Conservation (phyloP, 2,329 filamentous ascomycete genomes). For the Alternaria triticimaculans region DNA sequence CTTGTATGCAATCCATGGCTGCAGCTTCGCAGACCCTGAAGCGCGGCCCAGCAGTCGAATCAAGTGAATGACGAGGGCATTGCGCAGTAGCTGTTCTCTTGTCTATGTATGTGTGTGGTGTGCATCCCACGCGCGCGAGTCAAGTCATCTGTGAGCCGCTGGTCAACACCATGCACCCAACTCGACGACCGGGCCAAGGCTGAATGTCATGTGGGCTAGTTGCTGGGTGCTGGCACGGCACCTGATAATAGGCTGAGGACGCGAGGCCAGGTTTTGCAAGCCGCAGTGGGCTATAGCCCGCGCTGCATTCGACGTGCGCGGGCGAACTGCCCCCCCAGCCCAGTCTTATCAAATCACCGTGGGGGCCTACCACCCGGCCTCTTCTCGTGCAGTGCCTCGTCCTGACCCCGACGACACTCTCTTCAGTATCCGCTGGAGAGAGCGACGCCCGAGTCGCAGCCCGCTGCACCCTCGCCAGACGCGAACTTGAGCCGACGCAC, state of each 20-base stretch:
- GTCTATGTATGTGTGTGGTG: not conserved
- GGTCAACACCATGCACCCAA: not conserved
- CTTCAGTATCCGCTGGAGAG: constrained; percentile 8
- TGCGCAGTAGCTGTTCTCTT: not conserved
- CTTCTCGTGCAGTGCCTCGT: constrained; percentile 16
- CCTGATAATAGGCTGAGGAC: constrained; percentile 7
- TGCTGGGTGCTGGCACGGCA: not conserved
- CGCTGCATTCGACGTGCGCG: constrained; percentile 11
- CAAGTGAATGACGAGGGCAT: not conserved
- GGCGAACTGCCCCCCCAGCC: constrained; percentile 6
- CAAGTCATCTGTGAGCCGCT: constrained; percentile 10
- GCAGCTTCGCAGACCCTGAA: not conserved
- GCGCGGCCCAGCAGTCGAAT: not conserved
- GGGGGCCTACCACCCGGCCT: constrained; percentile 16
- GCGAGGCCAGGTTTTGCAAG: constrained; percentile 4
- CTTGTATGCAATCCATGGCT: not conserved
- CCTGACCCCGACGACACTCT: constrained; percentile 12
- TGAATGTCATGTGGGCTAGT: constrained; percentile 6
- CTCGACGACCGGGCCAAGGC: not conserved
- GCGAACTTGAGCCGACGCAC: not conserved
- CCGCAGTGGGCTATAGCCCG: not conserved
- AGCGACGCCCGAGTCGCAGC: constrained; percentile 1
- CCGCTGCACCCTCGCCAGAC: not conserved
- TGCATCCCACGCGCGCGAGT: not conserved
- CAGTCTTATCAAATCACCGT: constrained; percentile 26